Evolutionary conservation across 257 asterid species (phyloP).

Genomic region (Orobanche coerulescens): DNA sequence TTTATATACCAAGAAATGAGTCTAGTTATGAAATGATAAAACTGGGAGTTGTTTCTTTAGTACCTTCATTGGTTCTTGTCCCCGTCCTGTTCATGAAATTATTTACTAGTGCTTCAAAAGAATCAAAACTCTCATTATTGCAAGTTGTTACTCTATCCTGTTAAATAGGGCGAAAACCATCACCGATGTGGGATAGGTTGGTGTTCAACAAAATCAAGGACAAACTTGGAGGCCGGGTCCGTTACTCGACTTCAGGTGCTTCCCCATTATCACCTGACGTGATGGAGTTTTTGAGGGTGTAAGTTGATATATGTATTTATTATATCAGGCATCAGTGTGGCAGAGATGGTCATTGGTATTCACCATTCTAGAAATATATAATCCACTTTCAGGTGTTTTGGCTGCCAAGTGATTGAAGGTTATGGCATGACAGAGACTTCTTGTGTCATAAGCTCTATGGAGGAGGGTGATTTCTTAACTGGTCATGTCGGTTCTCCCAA

Average conservation of each 20-base stretch:
- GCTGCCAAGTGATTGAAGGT: conserved; percentile 79
- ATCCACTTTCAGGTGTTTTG: conserved; percentile 62
- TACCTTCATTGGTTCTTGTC: not conserved
- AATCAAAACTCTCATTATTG: not conserved
- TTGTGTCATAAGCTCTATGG: conserved; percentile 83
- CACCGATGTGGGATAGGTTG: conserved; percentile 95
- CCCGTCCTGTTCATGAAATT: not conserved
- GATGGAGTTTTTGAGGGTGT: conserved; percentile 92
- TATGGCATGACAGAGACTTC: conserved; percentile 98
- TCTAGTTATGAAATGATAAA: not conserved
- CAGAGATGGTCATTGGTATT: conserved; percentile 9
- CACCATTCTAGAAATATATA: conserved; percentile 17
- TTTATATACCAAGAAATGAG: not conserved
- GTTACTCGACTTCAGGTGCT: conserved; percentile 91
- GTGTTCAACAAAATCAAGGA: conserved; percentile 91
- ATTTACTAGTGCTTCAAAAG: not conserved
- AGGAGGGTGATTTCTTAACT: conserved; percentile 52
- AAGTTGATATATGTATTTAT: conserved; percentile 30
- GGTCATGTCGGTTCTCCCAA: conserved; percentile 97
- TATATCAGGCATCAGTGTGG: not conserved
- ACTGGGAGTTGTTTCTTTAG: not conserved
- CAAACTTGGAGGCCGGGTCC: conserved; percentile 90
- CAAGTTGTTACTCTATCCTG: not conserved
- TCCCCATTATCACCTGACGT: conserved; percentile 96
- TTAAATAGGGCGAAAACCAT: conserved; percentile 68